These are phyloP conservation scores for Colletotrichum somersetense DNA, from an alignment of 2,329 filamentous ascomycete genomes.

Conservation along the genomic window DNA sequence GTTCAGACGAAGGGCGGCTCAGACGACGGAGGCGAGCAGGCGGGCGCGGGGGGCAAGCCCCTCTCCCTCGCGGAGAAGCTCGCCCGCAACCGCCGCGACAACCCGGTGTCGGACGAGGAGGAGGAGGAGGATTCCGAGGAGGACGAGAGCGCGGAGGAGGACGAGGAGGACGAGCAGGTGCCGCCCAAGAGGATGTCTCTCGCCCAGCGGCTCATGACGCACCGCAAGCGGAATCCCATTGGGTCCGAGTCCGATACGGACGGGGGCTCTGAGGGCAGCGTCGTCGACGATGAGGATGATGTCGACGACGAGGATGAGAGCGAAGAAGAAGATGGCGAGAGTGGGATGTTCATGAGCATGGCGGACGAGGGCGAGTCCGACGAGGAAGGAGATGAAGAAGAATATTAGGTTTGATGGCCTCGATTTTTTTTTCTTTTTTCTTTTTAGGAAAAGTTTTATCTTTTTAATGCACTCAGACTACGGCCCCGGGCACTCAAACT, in stretches of 20 bases:
- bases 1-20: conserved; percentile 7
- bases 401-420: conserved; percentile 7
- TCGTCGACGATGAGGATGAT: conserved; percentile 42
- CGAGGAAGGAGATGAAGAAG: conserved; percentile 19
- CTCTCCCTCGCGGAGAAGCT: conserved; percentile 31
- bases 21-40: conserved; percentile 2
- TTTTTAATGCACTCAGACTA: background rate
- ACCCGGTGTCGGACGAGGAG: conserved; percentile 36
- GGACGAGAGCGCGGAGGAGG: too few species aligned
- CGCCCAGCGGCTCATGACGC: conserved; percentile 44
- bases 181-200: conserved; percentile 43
- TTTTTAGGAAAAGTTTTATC: too few species aligned
- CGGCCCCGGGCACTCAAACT: background rate
- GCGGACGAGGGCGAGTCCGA: conserved; percentile 48
- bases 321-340: conserved; percentile 41
- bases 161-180: conserved; percentile 27
- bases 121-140: conserved; percentile 25
- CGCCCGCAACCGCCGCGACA: conserved; percentile 24
- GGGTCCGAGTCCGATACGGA: conserved; percentile 41
- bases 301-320: conserved; percentile 44
- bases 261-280: conserved; percentile 42
- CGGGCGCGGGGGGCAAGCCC: background rate
- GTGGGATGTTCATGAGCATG: conserved; percentile 50
- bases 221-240: conserved; percentile 42
- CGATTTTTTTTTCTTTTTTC: too few species aligned